phyloP scores from a whole-genome alignment of 2,329 filamentous ascomycete species.

The Apiospora saccharicola region DNA sequence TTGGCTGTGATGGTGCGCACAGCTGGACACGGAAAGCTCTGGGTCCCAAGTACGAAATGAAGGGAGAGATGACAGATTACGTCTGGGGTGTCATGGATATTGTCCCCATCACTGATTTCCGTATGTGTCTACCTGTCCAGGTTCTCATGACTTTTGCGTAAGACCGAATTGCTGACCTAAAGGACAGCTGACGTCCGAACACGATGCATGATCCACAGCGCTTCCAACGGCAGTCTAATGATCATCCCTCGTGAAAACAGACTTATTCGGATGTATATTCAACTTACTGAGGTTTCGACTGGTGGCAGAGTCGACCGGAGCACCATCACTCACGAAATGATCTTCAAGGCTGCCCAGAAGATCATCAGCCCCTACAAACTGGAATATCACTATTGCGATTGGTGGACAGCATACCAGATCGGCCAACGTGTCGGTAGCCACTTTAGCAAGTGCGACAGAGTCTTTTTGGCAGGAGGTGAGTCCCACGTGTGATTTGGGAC shows the following conservation, averaged over 20 bases:
- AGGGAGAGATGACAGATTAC: slow-evolving; percentile 62
- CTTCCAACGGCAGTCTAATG: slow-evolving; percentile 65
- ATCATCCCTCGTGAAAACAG: slow-evolving; percentile 70
- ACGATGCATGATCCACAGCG: slow-evolving; percentile 65
- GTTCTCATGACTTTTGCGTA: neutral
- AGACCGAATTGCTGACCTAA: neutral
- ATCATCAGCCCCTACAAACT: slow-evolving; percentile 74
- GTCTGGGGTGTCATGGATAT: slow-evolving; percentile 57
- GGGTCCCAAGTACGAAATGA: slow-evolving; percentile 56
- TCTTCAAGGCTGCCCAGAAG: slow-evolving; percentile 68
- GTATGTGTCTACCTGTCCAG: slow-evolving; percentile 35
- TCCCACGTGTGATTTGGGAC: neutral
- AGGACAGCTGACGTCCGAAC: slow-evolving; percentile 60
- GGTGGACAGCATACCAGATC: slow-evolving; percentile 69
- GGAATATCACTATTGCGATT: slow-evolving; percentile 69
- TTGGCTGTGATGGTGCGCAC: slow-evolving; percentile 74
- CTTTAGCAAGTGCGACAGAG: slow-evolving; percentile 62
- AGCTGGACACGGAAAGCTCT: slow-evolving; percentile 69
- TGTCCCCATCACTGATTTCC: slow-evolving; percentile 58
- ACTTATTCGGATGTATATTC: slow-evolving; percentile 70
- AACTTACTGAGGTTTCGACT: slow-evolving; percentile 60
- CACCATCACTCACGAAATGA: slow-evolving; percentile 68
- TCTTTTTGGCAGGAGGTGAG: slow-evolving; percentile 71
- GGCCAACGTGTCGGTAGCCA: slow-evolving; percentile 68
- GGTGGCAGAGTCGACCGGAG: slow-evolving; percentile 62